Percentiles rank a stretch among this genome's conserved stretches.
These are phyloP conservation scores for Dothistroma pini DNA, from an alignment of 2,329 filamentous ascomycete species.

Conservation along the genomic window DNA sequence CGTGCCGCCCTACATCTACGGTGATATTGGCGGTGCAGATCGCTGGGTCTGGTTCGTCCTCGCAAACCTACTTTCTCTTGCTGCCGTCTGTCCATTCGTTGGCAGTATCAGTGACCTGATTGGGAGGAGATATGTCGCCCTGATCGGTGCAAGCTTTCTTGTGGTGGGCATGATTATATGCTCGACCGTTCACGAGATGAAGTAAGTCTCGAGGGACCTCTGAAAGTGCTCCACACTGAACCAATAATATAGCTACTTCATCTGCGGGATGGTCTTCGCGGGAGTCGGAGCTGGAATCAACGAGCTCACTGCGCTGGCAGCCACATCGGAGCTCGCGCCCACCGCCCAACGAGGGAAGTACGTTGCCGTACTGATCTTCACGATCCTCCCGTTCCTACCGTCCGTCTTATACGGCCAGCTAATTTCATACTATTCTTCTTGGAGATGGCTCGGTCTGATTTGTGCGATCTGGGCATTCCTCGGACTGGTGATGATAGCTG, in stretches of 20 bases:
- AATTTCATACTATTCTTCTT: conserved; percentile 47
- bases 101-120: conserved; percentile 61
- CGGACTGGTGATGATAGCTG: conserved; percentile 48
- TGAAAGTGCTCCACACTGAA: not conserved
- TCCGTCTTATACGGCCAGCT: conserved; percentile 60
- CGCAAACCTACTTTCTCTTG: conserved; percentile 53
- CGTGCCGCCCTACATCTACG: conserved; percentile 23
- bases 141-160: conserved; percentile 53
- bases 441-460: conserved; percentile 55
- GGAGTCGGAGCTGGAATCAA: conserved; percentile 65
- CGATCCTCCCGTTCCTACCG: conserved; percentile 60
- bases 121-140: conserved; percentile 57
- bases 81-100: conserved; percentile 59
- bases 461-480: conserved; percentile 51
- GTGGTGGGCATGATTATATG: conserved; percentile 56
- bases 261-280: conserved; percentile 59
- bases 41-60: conserved; percentile 45
- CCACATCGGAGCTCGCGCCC: conserved; percentile 64
- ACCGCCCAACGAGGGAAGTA: conserved; percentile 62
- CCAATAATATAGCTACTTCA: conserved; percentile 42
- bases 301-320: conserved; percentile 65
- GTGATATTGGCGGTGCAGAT: conserved; percentile 21
- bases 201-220: conserved; percentile 31
- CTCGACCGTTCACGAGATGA: conserved; percentile 56
- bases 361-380: conserved; percentile 57